phyloP scores from a whole-genome alignment of 2,329 filamentous ascomycete species.

The Neoarthrinium moseri region DNA sequence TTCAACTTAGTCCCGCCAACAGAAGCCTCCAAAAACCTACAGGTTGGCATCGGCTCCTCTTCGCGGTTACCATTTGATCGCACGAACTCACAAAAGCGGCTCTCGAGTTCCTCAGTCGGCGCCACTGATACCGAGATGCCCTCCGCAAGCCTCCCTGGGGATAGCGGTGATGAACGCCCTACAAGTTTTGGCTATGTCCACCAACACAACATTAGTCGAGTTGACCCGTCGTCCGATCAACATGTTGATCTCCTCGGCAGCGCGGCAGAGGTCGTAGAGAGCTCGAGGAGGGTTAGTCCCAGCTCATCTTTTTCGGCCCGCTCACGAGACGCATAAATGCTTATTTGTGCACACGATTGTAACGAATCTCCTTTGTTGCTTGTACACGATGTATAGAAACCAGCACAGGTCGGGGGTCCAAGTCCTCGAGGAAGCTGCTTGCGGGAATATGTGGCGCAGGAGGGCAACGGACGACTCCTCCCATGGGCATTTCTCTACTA shows the following conservation, averaged over 20 bases:
- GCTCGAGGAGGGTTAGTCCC: conserved; percentile 26
- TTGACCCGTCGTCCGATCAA: conserved; percentile 43
- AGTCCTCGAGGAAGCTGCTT: background rate
- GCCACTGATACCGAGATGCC: no score
- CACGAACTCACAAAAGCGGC: conserved; percentile 49
- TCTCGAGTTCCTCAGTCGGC: conserved; percentile 48
- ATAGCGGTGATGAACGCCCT: conserved; percentile 43
- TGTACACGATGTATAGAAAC: conserved; percentile 12
- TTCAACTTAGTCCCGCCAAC: conserved; percentile 27
- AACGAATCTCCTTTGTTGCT: conserved; percentile 19
- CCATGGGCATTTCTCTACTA: background rate
- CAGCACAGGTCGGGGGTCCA: background rate
- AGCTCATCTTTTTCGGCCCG: conserved; percentile 18
- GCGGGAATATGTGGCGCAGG: background rate
- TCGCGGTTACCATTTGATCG: conserved; percentile 57
- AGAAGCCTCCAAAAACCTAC: conserved; percentile 12
- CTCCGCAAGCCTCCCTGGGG: conserved; percentile 16
- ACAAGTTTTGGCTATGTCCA: conserved; percentile 57
- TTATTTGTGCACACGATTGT: conserved; percentile 16
- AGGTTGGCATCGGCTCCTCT: conserved; percentile 18
- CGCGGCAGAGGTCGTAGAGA: conserved; percentile 57
- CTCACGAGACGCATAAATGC: conserved; percentile 13
- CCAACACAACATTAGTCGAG: conserved; percentile 54
- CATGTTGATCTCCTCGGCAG: conserved; percentile 49
- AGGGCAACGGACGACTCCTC: background rate